Base-by-base conservation (phyloP, 352 stramenopile genomes). In the Phytopythium sindhum region DNA sequence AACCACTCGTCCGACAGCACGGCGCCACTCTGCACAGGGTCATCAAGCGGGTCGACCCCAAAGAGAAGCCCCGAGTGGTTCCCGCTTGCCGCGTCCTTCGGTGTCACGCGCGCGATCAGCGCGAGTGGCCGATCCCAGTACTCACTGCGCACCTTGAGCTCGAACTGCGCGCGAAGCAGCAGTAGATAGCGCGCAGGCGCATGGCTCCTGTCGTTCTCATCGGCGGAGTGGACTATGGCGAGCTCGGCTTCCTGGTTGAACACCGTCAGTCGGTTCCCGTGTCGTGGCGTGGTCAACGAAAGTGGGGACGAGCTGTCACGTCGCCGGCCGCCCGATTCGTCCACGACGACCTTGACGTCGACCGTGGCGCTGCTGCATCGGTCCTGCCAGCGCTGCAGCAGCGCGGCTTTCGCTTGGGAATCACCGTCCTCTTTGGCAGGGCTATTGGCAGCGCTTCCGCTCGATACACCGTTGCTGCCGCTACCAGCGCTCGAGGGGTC, bases 231-330 rank as follows among this genome's bases (percentile, higher is more conserved):
- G 15, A 75, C 61, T n/a, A 80, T 57, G 53, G 59, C 62, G 39
- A 90, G 63, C 31, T 77, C 77, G 42, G 79, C 79, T 23, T 92
- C 78, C 41, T 92, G 83, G 12, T 80, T 72, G 51, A 87, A 90
- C 29, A 92, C 70, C 21, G 78, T 81, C 29, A 63, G 60, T 10
- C 67, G 58, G 17, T 59, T 58, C 44, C 8, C 35, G n/a, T 31
- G 35, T 19, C 37, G 68, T 48, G n/a, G 54, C 35, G 63, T 57
- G 9, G 42, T 17, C 21, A 28, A 41, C 8, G 47, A 19, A 19
- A 29, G 29, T 3, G 66, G 14, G 41, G 53, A 35, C 21, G 64
- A 61, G 55, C 52, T 69, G 41, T 44, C 48, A 60, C 19, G 45
- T 51, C 56, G 45, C 52, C 12, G 41, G n/a, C 54, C 33, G 19